Conservation (phyloP, 768 basidiomycete species). For the Trametes maxima region DNA sequence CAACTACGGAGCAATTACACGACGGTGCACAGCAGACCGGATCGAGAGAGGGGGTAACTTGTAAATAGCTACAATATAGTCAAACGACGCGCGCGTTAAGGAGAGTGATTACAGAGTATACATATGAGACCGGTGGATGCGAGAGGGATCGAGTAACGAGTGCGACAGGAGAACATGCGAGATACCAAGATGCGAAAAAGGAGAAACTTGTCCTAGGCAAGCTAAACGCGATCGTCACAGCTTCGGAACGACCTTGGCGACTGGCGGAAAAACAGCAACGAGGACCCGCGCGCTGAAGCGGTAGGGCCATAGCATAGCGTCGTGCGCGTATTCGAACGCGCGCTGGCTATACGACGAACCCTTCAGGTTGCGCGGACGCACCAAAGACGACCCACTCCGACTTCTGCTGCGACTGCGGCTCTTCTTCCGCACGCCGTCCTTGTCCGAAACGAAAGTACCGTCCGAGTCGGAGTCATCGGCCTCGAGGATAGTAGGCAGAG, state of each 20-base stretch:
- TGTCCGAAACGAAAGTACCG: slow-evolving; percentile 33
- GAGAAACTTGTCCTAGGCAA: not conserved
- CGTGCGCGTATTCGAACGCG: slow-evolving; percentile 22
- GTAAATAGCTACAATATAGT: slow-evolving; percentile 1
- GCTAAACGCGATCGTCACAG: not conserved
- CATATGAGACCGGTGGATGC: not conserved
- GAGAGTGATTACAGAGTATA: not conserved
- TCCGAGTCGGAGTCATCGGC: slow-evolving; percentile 31
- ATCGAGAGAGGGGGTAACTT: not conserved
- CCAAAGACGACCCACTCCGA: slow-evolving; percentile 4
- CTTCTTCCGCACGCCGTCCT: slow-evolving; percentile 15
- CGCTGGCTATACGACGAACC: slow-evolving; percentile 10
- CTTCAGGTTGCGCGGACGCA: not conserved
- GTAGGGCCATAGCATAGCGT: slow-evolving; percentile 29
- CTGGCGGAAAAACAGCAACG: slow-evolving; percentile 22
- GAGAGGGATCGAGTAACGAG: not conserved
- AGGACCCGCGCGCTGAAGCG: slow-evolving; percentile 22
- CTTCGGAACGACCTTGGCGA: slow-evolving; percentile 12
- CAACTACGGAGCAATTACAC: not conserved
- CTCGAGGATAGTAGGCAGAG: slow-evolving; percentile 36
- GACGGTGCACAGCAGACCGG: slow-evolving; percentile 7
- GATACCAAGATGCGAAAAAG: not conserved
- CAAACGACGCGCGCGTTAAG: not conserved
- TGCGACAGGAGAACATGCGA: not conserved
- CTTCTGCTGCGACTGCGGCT: slow-evolving; percentile 25